Base-by-base conservation (phyloP, 164 flowering plant species). In the Nelumbo lutea region DNA sequence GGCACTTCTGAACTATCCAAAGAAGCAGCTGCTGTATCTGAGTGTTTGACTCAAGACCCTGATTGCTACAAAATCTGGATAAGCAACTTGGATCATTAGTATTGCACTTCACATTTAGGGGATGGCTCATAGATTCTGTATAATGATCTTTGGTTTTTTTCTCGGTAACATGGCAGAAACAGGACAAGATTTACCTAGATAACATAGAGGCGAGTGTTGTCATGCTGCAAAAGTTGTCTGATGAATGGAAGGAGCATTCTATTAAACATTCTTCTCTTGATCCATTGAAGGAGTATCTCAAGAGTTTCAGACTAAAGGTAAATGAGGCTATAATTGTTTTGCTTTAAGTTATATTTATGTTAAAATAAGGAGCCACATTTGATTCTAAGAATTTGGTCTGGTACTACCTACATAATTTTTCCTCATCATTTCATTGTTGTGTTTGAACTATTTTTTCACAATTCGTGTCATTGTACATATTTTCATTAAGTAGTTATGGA, bases 11-110 rank as follows among this genome's bases (percentile, higher is more conserved):
- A 81, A 43, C 68, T 94, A 50, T 84, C 90, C 27, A 81, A 70
- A 60, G 98, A 94, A 86, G 95, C 96, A n/a, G 64, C 80, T 59
- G 70, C 70, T 77, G 80, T 65, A 66, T 88, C 45, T 91, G 96
- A n/a, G 92, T 84, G 89, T 77, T 82, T 94, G 82, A 75, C 80
- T 61, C 85, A 86, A 68, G 85, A 83, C 75, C 68, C 79, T 75
- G 93, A 91, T 52, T 85, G 88, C 71, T 89, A 79, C 82, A 90
- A 86, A 79, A 89, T 80, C 11, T 94, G 98, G 98, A 97, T 91
- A 55, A 80, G 91, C 64, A 70, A 56, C 59, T 56, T 27, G 63
- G 42, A 2, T 42, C n/a, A 0, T 52, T 61, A 2, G 52, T 46
- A 39, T 68, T 13, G 52, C 43, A n/a, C n/a, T 4, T 66, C n/a